Evolutionary conservation across 2,329 filamentous ascomycete species (phyloP), one percentile per base, ranked within the genome.

Genomic region (Calonectria montana): DNA sequence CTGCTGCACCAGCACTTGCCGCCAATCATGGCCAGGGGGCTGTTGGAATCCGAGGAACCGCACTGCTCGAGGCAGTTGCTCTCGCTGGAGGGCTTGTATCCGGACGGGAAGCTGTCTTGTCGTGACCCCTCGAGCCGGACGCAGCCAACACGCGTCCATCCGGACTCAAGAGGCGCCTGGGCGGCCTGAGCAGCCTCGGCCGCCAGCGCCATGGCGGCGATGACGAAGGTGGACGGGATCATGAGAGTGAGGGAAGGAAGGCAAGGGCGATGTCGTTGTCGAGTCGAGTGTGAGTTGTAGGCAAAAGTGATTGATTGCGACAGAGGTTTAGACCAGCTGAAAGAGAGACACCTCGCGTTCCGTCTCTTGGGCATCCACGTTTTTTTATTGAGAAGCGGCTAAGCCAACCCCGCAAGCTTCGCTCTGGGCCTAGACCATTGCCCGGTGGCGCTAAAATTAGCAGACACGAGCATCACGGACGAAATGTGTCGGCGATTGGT

Each of bases 281-380:
- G 45, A 12, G 45, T 12, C 21, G 15, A 18, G 25, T 29, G 8
- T 45, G 8, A 18, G 12, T 23, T 47, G 6, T 23, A n/a, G 43
- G 43, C 43, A 37, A 35, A 57, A 35, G n/a, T n/a, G n/a, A 57
- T 25, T 18, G 53, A 25, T n/a, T 8, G 53, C 12, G 10, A 21
- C 12, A 6, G 13, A 39, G 2, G 5, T 15, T 12, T 2, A 57
- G 3, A 35, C 12, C 50, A 55, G 50, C 50, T 37, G n/a, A 23
- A 35, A 10, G 29, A 35, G 16, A 9, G 39, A 35, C 29, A 47
- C 2, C 53, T 21, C 31, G 53, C 53, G 21, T 39, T 21, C 53
- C 53, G 53, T 35, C 53, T 39, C 37, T 59, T 59, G 53, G 53
- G 53, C 53, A 59, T 59, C 35, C 53, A 59, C 53, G 53, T 39